phyloP scores from a whole-genome alignment of 495 filamentous ascomycete genomes.

The Penicillium egyptiacum region DNA sequence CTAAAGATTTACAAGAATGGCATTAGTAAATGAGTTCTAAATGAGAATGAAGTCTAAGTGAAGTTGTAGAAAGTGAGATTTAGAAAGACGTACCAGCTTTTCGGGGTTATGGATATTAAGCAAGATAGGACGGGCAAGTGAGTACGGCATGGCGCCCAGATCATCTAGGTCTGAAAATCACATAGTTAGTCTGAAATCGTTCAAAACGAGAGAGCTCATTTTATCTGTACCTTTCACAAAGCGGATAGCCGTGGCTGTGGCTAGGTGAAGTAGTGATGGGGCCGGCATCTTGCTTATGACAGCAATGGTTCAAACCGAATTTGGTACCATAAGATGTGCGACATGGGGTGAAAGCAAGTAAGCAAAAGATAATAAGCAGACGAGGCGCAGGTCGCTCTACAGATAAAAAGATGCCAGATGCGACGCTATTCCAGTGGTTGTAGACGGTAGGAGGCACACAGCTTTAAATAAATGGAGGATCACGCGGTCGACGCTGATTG shows the following conservation, averaged over 20 bases:
- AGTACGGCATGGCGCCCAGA: slow-evolving; percentile 65
- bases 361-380: not conserved
- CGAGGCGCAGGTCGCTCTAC: not conserved
- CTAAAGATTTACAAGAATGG: slow-evolving; percentile 27
- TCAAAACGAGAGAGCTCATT: not conserved
- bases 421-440: not conserved
- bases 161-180: slow-evolving; percentile 51
- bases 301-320: slow-evolving; percentile 11
- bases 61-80: not conserved
- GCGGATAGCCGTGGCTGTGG: slow-evolving; percentile 46
- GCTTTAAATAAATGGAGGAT: slow-evolving; percentile 7
- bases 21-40: slow-evolving; percentile 7
- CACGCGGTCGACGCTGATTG: not conserved
- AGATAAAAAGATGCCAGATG: not conserved
- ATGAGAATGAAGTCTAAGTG: not conserved
- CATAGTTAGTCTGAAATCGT: not conserved
- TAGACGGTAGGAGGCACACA: not conserved
- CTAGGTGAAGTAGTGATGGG: slow-evolving; percentile 42
- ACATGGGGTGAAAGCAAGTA: slow-evolving; percentile 1
- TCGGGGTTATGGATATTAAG: slow-evolving; percentile 61
- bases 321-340: slow-evolving; percentile 13
- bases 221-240: slow-evolving; percentile 41
- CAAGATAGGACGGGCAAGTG: slow-evolving; percentile 59
- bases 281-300: slow-evolving; percentile 41
- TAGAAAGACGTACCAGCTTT: slow-evolving; percentile 54